phyloP scores from a whole-genome alignment of 177 flowering plant genomes.

The Tripterygium wilfordii region DNA sequence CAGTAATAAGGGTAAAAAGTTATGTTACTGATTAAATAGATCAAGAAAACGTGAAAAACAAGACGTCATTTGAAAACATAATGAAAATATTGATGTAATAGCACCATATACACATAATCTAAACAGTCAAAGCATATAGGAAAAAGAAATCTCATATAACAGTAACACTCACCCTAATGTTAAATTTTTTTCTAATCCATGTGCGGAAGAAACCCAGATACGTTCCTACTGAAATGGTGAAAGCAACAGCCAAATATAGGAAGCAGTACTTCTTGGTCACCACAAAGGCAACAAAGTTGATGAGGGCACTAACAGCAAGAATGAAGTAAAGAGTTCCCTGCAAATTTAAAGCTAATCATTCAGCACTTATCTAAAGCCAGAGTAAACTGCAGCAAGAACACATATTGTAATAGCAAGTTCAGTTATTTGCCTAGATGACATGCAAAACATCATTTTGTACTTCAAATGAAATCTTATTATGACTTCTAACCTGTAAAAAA shows the following conservation, averaged over 20 bases:
- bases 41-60: no score
- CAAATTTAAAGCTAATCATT: conserved; percentile 4
- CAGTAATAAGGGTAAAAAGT: no score
- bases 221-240: conserved; percentile 42
- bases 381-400: background rate
- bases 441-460: no score
- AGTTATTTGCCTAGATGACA: background rate
- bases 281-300: conserved; percentile 46
- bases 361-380: background rate
- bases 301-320: conserved; percentile 36
- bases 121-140: no score
- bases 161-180: conserved; percentile 56
- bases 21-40: no score
- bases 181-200: conserved; percentile 69
- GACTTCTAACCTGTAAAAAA: conserved; percentile 60
- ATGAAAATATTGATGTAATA: no score
- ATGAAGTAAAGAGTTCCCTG: conserved; percentile 58
- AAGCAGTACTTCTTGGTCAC: conserved; percentile 48
- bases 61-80: no score
- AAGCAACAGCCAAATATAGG: conserved; percentile 54
- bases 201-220: conserved; percentile 69
- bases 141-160: background rate
- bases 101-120: no score
- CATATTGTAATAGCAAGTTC: background rate
- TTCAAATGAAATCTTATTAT: no score